Evolutionary conservation across 2,329 filamentous ascomycete genomes (phyloP).

Genomic region (Penicillium sp.): DNA sequence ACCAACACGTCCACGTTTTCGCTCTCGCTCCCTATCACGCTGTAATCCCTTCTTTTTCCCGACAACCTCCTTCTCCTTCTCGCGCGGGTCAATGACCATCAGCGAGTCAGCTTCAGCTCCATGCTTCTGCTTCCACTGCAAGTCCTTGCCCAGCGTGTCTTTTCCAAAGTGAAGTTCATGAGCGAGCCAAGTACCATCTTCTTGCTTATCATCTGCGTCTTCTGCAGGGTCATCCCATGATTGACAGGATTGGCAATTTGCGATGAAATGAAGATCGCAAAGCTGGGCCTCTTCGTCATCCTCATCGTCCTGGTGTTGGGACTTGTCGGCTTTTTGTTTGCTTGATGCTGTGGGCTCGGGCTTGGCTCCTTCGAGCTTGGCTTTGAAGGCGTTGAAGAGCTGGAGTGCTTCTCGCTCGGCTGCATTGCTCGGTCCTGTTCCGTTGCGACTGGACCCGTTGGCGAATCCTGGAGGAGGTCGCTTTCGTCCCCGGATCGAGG

Average conservation of each 20-base stretch:
- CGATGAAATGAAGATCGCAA: conserved; percentile 95
- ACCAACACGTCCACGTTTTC: conserved; percentile 35
- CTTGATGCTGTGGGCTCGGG: conserved; percentile 31
- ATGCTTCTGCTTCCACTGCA: conserved; percentile 86
- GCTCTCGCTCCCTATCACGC: conserved; percentile 41
- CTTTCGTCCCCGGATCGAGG: conserved; percentile 49
- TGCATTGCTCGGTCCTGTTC: conserved; percentile 56
- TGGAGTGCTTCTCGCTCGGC: conserved; percentile 67
- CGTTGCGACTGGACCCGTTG: conserved; percentile 31
- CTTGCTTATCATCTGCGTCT: conserved; percentile 45
- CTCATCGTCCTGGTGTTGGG: conserved; percentile 18
- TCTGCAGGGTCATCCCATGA: conserved; percentile 68
- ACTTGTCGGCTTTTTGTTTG: conserved; percentile 12
- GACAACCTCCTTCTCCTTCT: conserved; percentile 72
- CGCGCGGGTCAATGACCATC: conserved; percentile 88
- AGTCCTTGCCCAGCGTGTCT: conserved; percentile 85
- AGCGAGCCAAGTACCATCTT: conserved; percentile 74
- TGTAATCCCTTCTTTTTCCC: conserved; percentile 58
- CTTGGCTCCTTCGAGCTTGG: conserved; percentile 63
- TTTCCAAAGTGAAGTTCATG: conserved; percentile 85
- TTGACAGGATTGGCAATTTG: conserved; percentile 88
- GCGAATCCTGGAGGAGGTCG: conserved; percentile 41
- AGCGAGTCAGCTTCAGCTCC: conserved; percentile 73
- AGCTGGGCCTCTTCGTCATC: conserved; percentile 69
- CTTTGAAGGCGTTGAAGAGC: conserved; percentile 76